Conservation (phyloP, 768 basidiomycete genomes). For the Chiua virens region DNA sequence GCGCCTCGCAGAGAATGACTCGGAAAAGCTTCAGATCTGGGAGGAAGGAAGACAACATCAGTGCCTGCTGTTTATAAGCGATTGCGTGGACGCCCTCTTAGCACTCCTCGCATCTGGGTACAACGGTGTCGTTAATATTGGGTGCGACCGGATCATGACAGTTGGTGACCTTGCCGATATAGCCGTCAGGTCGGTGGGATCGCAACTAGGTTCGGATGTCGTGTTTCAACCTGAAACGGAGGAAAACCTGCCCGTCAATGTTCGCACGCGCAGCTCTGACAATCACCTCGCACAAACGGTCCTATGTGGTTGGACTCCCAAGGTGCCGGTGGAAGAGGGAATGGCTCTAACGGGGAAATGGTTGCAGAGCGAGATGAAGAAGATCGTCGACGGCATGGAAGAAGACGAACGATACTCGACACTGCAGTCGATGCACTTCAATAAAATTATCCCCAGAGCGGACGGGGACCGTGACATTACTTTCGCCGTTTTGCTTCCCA, state of each 20-base stretch:
- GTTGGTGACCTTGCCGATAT: conserved; percentile 43
- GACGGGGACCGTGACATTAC: conserved; percentile 31
- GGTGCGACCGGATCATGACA: conserved; percentile 44
- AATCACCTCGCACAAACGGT: conserved; percentile 36
- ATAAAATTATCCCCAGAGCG: conserved; percentile 40
- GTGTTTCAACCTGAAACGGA: conserved; percentile 25
- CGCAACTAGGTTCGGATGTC: conserved; percentile 27
- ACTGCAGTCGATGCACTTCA: conserved; percentile 30
- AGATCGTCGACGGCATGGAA: conserved; percentile 5
- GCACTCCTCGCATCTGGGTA: conserved; percentile 41
- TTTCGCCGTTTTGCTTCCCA: conserved; percentile 56
- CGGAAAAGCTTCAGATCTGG: conserved; percentile 50
- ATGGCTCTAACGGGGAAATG: conserved; percentile 47
- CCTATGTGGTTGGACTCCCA: conserved; percentile 45
- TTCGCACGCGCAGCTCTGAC: conserved; percentile 51
- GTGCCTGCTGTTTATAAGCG: conserved; percentile 56
- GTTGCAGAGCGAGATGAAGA: conserved; percentile 43
- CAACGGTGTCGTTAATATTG: conserved; percentile 46
- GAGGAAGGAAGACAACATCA: conserved; percentile 53
- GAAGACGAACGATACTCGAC: conserved; percentile 2
- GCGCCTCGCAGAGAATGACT: conserved; percentile 2
- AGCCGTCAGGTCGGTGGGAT: conserved; percentile 35
- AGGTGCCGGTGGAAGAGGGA: conserved; percentile 42
- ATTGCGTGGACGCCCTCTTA: conserved; percentile 51
- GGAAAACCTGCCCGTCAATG: conserved; percentile 44